A percentile compares a stretch with the other conserved stretches of the same genome.
Conservation (phyloP, 1,284 basidiomycete species). For the Sporisorium scitamineum region DNA sequence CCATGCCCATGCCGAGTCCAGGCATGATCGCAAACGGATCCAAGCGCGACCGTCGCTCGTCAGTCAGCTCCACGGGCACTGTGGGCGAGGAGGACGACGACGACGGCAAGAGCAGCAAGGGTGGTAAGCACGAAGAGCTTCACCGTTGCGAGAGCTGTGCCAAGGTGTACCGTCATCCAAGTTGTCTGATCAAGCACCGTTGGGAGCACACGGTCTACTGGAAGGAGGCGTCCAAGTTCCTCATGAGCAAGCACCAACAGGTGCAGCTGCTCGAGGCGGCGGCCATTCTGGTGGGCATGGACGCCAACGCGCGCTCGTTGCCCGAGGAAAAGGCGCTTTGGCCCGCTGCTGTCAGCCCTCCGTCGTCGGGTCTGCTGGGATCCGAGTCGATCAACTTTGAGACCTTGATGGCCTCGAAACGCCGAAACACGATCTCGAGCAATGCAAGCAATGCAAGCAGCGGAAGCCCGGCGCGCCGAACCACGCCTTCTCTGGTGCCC, state of each 20-base stretch:
- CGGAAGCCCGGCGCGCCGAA: conserved; percentile 44
- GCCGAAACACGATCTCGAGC: conserved; percentile 44
- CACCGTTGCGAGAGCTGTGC: conserved; percentile 85
- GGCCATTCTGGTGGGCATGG: conserved; percentile 81
- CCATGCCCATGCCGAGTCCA: conserved; percentile 47
- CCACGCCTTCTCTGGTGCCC: conserved; percentile 36
- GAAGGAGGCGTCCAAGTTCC: conserved; percentile 93
- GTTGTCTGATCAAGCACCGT: conserved; percentile 93
- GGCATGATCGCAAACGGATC: conserved; percentile 33
- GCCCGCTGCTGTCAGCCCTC: conserved; percentile 73
- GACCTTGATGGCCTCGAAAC: conserved; percentile 65
- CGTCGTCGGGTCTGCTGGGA: conserved; percentile 70
- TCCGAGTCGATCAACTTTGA: conserved; percentile 70
- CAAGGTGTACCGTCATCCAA: conserved; percentile 92
- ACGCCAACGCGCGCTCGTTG: conserved; percentile 77
- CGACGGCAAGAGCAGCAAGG: conserved; percentile 61
- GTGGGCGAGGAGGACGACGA: conserved; percentile 77
- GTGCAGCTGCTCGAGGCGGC: conserved; percentile 97
- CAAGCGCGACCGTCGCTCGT: conserved; percentile 68
- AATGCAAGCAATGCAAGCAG: conserved; percentile 44
- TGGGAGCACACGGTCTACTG: conserved; percentile 98
- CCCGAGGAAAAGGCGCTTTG: conserved; percentile 88
- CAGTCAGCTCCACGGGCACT: conserved; percentile 67
- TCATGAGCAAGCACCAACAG: conserved; percentile 96
- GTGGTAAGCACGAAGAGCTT: conserved; percentile 70